phyloP scores from a whole-genome alignment of 1,139 yeast genomes.

The Yamadazyma blattariae region DNA sequence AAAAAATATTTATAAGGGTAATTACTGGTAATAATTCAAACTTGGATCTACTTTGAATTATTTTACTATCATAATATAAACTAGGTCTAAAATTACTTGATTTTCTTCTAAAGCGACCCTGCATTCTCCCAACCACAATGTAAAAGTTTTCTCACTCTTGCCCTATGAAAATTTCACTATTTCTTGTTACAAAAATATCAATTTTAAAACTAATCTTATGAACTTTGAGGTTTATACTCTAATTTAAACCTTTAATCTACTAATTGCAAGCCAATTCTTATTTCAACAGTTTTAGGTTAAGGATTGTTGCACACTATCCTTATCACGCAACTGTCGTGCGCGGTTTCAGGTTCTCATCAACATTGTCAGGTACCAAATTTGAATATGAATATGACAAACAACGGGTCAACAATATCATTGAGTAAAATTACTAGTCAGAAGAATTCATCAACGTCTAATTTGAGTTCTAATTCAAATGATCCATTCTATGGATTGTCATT shows the following conservation, averaged over 20 bases:
- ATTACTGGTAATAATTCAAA: constrained; percentile 12
- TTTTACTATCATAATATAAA: constrained; percentile 10
- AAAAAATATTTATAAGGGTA: constrained; percentile 8
- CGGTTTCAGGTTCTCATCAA: neutral
- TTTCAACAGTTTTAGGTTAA: too few species aligned
- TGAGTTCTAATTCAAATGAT: constrained; percentile 17
- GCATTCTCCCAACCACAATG: too few species aligned
- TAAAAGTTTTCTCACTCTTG: too few species aligned
- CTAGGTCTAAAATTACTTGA: constrained; percentile 14
- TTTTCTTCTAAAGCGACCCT: constrained; percentile 5
- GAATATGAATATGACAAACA: constrained; percentile 3
- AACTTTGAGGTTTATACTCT: too few species aligned
- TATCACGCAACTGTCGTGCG: neutral
- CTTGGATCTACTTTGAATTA: constrained; percentile 2
- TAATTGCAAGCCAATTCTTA: too few species aligned
- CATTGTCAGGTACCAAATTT: neutral
- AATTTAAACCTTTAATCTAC: too few species aligned
- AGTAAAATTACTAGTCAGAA: constrained; percentile 9
- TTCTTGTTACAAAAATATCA: too few species aligned
- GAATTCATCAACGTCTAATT: constrained; percentile 15
- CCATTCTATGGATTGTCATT: constrained; percentile 58
- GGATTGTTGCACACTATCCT: too few species aligned
- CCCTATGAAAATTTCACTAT: too few species aligned
- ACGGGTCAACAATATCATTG: constrained; percentile 14
- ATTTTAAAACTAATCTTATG: too few species aligned